A percentile compares a stretch with the other conserved stretches of the same genome.
These are phyloP conservation scores for Pyrus pyrifolia DNA, from an alignment of 306 rosid species.

Conservation along the genomic window DNA sequence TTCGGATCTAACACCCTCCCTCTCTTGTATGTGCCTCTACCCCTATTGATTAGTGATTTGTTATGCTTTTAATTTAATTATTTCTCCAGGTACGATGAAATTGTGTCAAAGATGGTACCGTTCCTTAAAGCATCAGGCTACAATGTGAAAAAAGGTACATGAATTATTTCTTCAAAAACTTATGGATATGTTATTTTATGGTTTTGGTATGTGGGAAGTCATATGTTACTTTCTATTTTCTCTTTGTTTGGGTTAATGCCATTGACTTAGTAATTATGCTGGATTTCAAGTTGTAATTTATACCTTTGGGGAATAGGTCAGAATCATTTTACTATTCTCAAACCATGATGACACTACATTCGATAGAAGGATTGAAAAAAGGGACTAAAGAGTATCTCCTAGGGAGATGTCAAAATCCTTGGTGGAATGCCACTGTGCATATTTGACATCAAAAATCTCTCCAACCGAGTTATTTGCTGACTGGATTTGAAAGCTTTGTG, in stretches of 20 bases:
- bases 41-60: neutral
- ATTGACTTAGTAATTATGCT: neutral
- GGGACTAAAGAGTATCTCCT: neutral
- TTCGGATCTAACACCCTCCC: neutral
- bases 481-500: too few relatives aligned
- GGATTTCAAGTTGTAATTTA: neutral
- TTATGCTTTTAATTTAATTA: neutral
- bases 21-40: neutral
- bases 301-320: neutral
- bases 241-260: neutral
- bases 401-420: too few relatives aligned
- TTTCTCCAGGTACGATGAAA: conserved; percentile 78
- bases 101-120: conserved; percentile 83
- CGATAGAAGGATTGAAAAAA: neutral
- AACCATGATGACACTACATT: neutral
- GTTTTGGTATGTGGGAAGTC: neutral
- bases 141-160: conserved; percentile 88
- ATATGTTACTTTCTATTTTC: neutral
- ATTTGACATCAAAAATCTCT: too few relatives aligned
- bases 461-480: too few relatives aligned
- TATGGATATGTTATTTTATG: neutral
- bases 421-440: too few relatives aligned
- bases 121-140: conserved; percentile 82
- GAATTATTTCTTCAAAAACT: neutral
- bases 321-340: neutral